Base-by-base conservation (phyloP, 1,139 yeast genomes). In the Geotrichum restrictum region DNA sequence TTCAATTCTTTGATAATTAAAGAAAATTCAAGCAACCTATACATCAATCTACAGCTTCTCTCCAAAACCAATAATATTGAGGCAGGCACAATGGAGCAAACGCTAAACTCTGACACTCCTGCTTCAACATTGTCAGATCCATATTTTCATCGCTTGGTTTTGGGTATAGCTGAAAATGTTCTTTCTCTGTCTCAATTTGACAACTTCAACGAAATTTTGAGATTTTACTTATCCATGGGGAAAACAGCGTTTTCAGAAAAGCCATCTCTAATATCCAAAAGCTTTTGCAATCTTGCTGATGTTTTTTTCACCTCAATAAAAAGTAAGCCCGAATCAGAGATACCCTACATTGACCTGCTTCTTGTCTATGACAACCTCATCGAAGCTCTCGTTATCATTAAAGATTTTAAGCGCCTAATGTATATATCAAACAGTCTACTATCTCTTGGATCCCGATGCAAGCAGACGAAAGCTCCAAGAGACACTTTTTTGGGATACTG, bases 381-480 rank as follows among this genome's bases (percentile, higher is more conserved):
- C 3, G 45, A 51, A 13, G 19, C 32, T 16, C 43, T 49, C 14
- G 50, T 18, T 11, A n/a, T 16, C 10, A 29, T 39, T 3, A 43
- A 47, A 3, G 56, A 54, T 32, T 16, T 24, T 10, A 1, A 44
- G 6, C 53, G 55, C 14, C 47, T 59, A 6, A 36, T 54, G 22
- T 56, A 57, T 37, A 52, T 59, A 29, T 59, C 61, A 8, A 56
- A 57, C 50, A 53, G 57, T 22, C 44, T 59, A n/a, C 49, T 59
- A 4, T 52, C 59, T 19, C 39, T 56, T 18, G 62, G 62, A 5
- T 55, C 58, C 10, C 49, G 40, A 16, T 51, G 49, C 46, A 55
- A 33, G 14, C 55, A 44, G 27, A 36, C 37, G 18, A 39, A 29
- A 21, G 18, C n/a, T 13, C 40, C 39, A 21, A 45, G 36, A 16